A percentile compares a stretch with the other conserved stretches of the same genome.
Conservation (phyloP, 2,329 filamentous ascomycete species). For the Teratosphaeria nubilosa region DNA sequence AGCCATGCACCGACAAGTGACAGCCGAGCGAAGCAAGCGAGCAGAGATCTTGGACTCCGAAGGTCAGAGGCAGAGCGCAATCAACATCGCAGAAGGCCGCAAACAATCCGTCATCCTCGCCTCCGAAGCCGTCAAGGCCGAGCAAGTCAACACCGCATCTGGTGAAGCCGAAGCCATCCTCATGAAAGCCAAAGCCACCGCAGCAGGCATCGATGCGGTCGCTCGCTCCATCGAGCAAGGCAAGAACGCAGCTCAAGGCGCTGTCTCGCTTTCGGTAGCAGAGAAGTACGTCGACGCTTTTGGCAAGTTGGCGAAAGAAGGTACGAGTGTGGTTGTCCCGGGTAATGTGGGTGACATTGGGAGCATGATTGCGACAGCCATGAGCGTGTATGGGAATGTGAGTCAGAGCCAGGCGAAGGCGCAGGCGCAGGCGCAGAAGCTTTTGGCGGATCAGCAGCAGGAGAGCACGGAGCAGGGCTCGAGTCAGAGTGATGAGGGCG, state of each 20-base stretch:
- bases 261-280: constrained; percentile 77
- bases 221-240: constrained; percentile 63
- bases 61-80: constrained; percentile 90
- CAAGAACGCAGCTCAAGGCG: constrained; percentile 64
- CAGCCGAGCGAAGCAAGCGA: constrained; percentile 91
- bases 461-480: not conserved
- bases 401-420: constrained; percentile 63
- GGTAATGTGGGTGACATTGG: constrained; percentile 95
- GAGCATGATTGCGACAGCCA: constrained; percentile 90
- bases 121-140: constrained; percentile 78
- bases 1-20: constrained; percentile 97
- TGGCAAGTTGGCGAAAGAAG: constrained; percentile 82
- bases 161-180: constrained; percentile 93
- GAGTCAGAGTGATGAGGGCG: constrained; percentile 3
- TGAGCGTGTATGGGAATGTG: constrained; percentile 93
- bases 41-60: constrained; percentile 97
- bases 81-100: constrained; percentile 96
- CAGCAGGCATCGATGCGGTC: constrained; percentile 77
- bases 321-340: constrained; percentile 88
- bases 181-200: constrained; percentile 76
- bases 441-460: constrained; percentile 2
- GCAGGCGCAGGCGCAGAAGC: constrained; percentile 37
- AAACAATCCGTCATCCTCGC: constrained; percentile 97
- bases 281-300: constrained; percentile 99
- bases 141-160: constrained; percentile 84